These are phyloP conservation scores for Farysia itapuensis DNA, from an alignment of 1,284 basidiomycete species.

Conservation along the genomic window DNA sequence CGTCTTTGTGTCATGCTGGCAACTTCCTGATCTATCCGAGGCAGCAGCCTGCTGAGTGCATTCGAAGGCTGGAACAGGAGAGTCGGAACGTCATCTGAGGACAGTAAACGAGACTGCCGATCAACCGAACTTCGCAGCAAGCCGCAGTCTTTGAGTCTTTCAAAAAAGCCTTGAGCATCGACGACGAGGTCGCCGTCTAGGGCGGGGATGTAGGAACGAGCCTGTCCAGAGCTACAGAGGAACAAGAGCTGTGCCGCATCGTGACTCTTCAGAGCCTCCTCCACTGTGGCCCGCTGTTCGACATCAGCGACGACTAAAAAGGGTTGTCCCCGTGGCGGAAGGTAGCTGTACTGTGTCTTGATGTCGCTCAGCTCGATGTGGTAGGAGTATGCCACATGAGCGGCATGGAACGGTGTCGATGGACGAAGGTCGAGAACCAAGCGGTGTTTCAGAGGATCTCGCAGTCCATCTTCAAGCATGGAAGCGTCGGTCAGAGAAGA, in stretches of 20 bases:
- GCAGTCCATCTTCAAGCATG: no score
- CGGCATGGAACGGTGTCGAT: conserved; percentile 10
- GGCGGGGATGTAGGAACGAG: neutral
- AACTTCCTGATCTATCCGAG: no score
- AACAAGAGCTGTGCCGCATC: conserved; percentile 8
- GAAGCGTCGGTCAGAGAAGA: no score
- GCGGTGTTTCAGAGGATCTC: conserved; percentile 1
- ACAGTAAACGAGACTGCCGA: conserved; percentile 2
- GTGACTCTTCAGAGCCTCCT: conserved; percentile 6
- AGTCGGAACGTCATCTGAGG: conserved; percentile 6
- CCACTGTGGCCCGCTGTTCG: conserved; percentile 4
- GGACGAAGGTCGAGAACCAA: conserved; percentile 25
- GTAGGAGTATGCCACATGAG: conserved; percentile 17
- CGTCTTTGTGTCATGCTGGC: neutral
- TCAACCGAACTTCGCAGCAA: conserved; percentile 1
- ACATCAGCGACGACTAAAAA: conserved; percentile 17
- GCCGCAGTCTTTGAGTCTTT: neutral
- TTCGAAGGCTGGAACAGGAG: conserved; percentile 24
- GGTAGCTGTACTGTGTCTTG: conserved; percentile 33
- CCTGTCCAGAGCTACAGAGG: neutral
- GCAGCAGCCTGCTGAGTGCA: conserved; percentile 6
- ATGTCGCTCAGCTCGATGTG: conserved; percentile 14
- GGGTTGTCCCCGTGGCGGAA: conserved; percentile 14
- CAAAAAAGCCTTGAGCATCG: neutral
- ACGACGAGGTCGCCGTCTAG: neutral